A percentile compares a stretch with the other conserved stretches of the same genome.
phyloP scores from a whole-genome alignment of 495 filamentous ascomycete species.

The Neurospora terricola region DNA sequence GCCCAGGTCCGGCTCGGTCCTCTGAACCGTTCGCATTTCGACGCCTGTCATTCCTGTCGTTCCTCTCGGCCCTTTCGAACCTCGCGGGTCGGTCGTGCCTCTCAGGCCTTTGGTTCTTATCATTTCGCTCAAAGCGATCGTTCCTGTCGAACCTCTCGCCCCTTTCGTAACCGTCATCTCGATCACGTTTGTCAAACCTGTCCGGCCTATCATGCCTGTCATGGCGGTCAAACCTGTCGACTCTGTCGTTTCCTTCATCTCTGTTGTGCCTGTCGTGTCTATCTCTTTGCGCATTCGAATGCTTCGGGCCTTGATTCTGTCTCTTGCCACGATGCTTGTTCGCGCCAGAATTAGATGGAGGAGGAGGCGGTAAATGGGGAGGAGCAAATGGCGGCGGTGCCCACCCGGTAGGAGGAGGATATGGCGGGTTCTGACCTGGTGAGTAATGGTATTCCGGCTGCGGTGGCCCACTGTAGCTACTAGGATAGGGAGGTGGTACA shows the following conservation, averaged over 20 bases:
- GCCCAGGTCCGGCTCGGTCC: background rate
- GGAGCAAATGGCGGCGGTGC: conserved; percentile 12
- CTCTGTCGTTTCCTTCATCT: background rate
- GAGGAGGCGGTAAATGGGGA: conserved; percentile 7
- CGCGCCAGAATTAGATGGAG: conserved; percentile 4
- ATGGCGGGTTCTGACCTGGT: conserved; percentile 9
- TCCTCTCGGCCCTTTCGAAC: background rate
- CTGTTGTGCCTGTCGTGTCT: conserved; percentile 1
- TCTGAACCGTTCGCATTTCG: background rate
- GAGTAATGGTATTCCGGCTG: conserved; percentile 18
- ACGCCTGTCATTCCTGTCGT: background rate
- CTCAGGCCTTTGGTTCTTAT: background rate
- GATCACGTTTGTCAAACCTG: background rate
- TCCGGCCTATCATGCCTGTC: background rate
- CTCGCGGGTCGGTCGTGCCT: background rate
- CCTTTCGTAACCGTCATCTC: background rate
- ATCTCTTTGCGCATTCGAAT: conserved; percentile 4
- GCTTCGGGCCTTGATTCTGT: conserved; percentile 12
- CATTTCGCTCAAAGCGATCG: background rate
- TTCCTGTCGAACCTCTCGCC: background rate
- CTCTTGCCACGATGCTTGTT: conserved; percentile 12
- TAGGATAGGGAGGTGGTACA: conserved; percentile 18
- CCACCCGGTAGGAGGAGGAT: conserved; percentile 14
- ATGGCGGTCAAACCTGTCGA: background rate
- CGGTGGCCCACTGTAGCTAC: conserved; percentile 14